A percentile compares a stretch with the other conserved stretches of the same genome.
phyloP scores from a whole-genome alignment of 495 filamentous ascomycete genomes.

The Aspergillus funiculosus region DNA sequence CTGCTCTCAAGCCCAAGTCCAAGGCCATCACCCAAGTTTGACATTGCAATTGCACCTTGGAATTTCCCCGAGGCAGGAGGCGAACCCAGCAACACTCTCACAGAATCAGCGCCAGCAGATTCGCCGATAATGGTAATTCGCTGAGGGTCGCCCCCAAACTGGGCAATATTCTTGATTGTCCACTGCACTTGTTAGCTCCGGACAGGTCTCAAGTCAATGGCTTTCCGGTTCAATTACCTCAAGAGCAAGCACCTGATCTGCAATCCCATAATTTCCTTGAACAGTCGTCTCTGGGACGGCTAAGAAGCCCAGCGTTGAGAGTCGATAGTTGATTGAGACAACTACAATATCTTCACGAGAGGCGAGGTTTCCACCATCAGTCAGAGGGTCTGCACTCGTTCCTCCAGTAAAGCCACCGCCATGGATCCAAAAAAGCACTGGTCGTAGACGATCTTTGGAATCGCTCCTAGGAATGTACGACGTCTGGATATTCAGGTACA shows the following conservation, averaged over 20 bases:
- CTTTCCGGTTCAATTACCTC: constrained; percentile 19
- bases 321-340: constrained; percentile 36
- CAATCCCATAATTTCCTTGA: constrained; percentile 30
- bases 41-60: constrained; percentile 37
- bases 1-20: constrained; percentile 28
- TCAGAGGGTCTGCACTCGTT: constrained; percentile 26
- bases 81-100: constrained; percentile 15
- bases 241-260: constrained; percentile 32
- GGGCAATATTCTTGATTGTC: constrained; percentile 29
- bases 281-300: constrained; percentile 22
- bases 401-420: constrained; percentile 38
- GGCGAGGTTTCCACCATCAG: constrained; percentile 34
- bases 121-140: constrained; percentile 20
- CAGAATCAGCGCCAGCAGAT: constrained; percentile 22
- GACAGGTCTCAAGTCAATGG: background rate
- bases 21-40: constrained; percentile 36
- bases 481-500: constrained; percentile 42
- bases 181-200: constrained; percentile 16
- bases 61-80: constrained; percentile 33
- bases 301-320: constrained; percentile 36
- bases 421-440: constrained; percentile 41
- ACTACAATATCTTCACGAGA: constrained; percentile 39
- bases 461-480: constrained; percentile 33
- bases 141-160: constrained; percentile 32
- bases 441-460: constrained; percentile 26